Evolutionary conservation across 1,139 yeast species (phyloP).

Genomic region (Hemisphaericaspora xylofermentans): DNA sequence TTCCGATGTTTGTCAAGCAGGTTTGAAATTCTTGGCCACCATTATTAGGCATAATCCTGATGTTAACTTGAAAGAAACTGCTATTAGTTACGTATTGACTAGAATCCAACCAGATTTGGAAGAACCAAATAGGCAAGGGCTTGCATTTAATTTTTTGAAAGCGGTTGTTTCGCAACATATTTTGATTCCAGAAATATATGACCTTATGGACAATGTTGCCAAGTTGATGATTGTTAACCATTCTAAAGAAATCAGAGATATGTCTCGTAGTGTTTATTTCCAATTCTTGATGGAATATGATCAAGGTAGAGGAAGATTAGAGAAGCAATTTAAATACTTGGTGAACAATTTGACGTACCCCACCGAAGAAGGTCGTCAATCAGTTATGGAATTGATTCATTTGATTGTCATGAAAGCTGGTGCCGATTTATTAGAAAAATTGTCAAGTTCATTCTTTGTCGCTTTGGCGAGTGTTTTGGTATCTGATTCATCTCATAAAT

Average conservation of each 20-base stretch:
- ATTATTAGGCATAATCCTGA: conserved; percentile 70
- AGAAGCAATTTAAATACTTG: conserved; percentile 77
- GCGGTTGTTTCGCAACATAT: conserved; percentile 72
- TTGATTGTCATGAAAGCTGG: conserved; percentile 68
- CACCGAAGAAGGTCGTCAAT: conserved; percentile 81
- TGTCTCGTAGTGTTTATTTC: conserved; percentile 80
- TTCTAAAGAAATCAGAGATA: conserved; percentile 76
- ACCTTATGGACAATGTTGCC: conserved; percentile 78
- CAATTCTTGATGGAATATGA: conserved; percentile 93
- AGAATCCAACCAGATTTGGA: conserved; percentile 84
- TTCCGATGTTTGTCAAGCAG: conserved; percentile 78
- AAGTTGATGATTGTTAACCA: conserved; percentile 91
- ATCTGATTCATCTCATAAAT: conserved; percentile 75
- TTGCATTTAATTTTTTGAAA: conserved; percentile 81
- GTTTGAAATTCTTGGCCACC: conserved; percentile 72
- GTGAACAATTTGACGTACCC: conserved; percentile 86
- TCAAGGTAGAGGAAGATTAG: conserved; percentile 84
- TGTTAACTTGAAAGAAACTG: conserved; percentile 64
- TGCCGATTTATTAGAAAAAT: conserved; percentile 55
- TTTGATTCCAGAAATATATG: conserved; percentile 86
- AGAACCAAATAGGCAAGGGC: conserved; percentile 86
- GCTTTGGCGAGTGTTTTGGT: conserved; percentile 76
- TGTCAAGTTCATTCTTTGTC: conserved; percentile 77
- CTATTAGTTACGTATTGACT: conserved; percentile 73
- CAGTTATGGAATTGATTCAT: conserved; percentile 85